Conservation (phyloP, 164 flowering plant genomes). For the Protea cynaroides region DNA sequence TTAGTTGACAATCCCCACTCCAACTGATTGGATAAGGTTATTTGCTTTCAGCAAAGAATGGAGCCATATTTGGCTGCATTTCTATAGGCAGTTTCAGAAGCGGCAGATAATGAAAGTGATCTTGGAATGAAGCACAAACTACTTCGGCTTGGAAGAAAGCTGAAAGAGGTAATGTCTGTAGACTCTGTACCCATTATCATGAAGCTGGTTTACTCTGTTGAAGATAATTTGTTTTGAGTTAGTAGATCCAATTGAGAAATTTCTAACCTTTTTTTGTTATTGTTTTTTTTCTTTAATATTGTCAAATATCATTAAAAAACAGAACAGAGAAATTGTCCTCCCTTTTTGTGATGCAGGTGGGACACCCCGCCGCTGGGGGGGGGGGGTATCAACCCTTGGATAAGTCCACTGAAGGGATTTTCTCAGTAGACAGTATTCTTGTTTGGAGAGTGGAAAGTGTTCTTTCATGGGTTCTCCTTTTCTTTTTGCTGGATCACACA, state of each 20-base stretch:
- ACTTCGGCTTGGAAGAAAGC: constrained; percentile 62
- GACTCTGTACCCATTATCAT: not conserved
- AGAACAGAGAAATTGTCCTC: no score
- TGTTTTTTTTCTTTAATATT: no score
- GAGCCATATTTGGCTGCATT: constrained; percentile 66
- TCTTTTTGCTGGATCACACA: no score
- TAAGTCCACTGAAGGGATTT: no score
- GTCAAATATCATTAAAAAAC: no score
- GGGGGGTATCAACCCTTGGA: no score
- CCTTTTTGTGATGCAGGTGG: no score
- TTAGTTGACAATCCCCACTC: constrained; percentile 90
- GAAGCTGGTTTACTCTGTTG: not conserved
- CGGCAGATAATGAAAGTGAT: constrained; percentile 68
- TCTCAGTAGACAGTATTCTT: not conserved
- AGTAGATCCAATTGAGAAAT: no score
- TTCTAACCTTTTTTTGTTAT: no score
- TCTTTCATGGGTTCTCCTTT: no score
- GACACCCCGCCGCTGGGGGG: no score
- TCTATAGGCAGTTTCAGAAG: constrained; percentile 61
- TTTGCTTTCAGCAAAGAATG: constrained; percentile 78
- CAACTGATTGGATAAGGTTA: constrained; percentile 88
- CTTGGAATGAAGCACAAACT: constrained; percentile 72
- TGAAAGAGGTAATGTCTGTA: constrained; percentile 86
- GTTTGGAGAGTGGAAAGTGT: not conserved
- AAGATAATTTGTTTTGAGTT: not conserved